These are phyloP conservation scores for Xerocomellus dryophilus DNA, from an alignment of 768 basidiomycete species.

Conservation along the genomic window DNA sequence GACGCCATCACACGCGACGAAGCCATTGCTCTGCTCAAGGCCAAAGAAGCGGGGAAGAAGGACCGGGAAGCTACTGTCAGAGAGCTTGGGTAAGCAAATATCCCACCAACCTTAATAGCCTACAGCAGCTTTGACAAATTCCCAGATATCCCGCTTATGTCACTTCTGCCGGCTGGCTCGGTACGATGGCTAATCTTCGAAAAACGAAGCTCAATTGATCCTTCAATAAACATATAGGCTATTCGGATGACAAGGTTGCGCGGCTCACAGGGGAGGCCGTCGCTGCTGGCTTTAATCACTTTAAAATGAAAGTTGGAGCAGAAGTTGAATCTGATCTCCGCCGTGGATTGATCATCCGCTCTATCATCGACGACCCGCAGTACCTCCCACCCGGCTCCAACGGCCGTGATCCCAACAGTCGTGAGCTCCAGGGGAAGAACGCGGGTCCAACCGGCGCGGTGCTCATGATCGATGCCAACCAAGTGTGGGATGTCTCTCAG, in stretches of 20 bases:
- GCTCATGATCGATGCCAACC: conserved; percentile 97
- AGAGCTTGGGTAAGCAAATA: conserved; percentile 52
- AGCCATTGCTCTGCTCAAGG: conserved; percentile 77
- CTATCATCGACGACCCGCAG: conserved; percentile 91
- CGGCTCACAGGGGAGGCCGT: conserved; percentile 85
- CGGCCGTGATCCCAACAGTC: conserved; percentile 57
- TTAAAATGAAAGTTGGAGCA: conserved; percentile 98
- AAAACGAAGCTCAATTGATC: conserved; percentile 8
- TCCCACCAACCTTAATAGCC: background rate
- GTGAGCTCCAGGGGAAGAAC: conserved; percentile 80
- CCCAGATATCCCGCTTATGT: conserved; percentile 88
- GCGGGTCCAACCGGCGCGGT: conserved; percentile 93
- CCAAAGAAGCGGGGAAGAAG: conserved; percentile 70
- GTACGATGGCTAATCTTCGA: conserved; percentile 30
- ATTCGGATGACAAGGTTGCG: conserved; percentile 88
- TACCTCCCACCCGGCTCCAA: conserved; percentile 62
- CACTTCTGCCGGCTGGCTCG: conserved; percentile 91
- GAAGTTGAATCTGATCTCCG: conserved; percentile 79
- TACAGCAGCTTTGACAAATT: background rate
- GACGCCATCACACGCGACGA: conserved; percentile 92
- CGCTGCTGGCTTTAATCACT: conserved; percentile 89
- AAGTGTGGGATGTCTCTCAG: conserved; percentile 91
- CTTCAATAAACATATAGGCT: conserved; percentile 45
- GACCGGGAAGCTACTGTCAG: conserved; percentile 75
- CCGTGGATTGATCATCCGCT: conserved; percentile 84